Percentiles rank a stretch among this genome's conserved stretches.
These are phyloP conservation scores for Mortierella sp. DNA, from an alignment of 371 early-diverging fungal species.

Conservation along the genomic window DNA sequence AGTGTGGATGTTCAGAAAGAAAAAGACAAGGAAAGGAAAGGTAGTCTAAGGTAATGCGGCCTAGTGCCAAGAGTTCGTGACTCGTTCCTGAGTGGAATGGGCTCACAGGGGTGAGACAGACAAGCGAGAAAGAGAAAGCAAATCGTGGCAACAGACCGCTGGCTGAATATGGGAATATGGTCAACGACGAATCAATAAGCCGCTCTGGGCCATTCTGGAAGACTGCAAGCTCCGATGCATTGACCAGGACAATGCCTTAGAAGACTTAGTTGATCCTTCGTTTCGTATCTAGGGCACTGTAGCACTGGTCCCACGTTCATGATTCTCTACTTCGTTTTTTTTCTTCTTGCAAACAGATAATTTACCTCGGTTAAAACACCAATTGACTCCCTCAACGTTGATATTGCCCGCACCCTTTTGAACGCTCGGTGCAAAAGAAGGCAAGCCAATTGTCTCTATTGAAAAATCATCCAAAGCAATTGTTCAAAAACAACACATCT, in stretches of 20 bases:
- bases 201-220: not conserved
- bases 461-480: no score
- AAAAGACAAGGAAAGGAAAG: not conserved
- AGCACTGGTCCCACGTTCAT: not conserved
- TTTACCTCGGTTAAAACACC: no score
- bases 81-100: not conserved
- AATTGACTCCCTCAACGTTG: no score
- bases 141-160: not conserved
- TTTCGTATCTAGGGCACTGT: not conserved
- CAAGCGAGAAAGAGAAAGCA: not conserved
- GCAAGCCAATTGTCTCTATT: no score
- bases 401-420: no score
- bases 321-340: not conserved
- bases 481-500: no score
- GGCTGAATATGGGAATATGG: not conserved
- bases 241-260: not conserved
- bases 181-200: not conserved
- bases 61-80: constrained; percentile 11
- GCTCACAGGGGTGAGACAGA: not conserved
- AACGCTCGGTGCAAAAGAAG: no score
- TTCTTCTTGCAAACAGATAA: no score
- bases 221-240: not conserved
- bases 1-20: no score
- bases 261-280: not conserved
- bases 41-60: no score